Percentiles rank a stretch among this genome's conserved stretches.
These are phyloP conservation scores for Jatropha podagrica DNA, from an alignment of 441 rosid species.

Conservation along the genomic window DNA sequence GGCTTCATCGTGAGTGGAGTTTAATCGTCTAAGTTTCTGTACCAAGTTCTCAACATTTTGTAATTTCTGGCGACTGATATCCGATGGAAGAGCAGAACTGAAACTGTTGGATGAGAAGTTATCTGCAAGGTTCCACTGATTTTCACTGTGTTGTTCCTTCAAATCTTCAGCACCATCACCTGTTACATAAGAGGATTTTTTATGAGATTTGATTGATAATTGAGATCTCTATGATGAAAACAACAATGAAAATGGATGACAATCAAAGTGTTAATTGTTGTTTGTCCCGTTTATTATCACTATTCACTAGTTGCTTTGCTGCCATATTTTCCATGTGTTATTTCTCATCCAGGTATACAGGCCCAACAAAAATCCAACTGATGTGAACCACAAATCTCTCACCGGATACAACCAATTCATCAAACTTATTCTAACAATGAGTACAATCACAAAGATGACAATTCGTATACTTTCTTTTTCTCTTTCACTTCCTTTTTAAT, in stretches of 20 bases:
- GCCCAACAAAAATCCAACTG: not conserved
- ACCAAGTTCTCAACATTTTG: conserved; percentile 76
- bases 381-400: not conserved
- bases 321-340: not conserved
- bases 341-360: not conserved
- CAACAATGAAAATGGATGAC: not conserved
- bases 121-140: conserved; percentile 47
- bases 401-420: not conserved
- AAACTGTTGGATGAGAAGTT: conserved; percentile 32
- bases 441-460: not conserved
- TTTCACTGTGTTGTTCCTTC: conserved; percentile 33
- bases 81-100: conserved; percentile 46
- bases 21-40: conserved; percentile 68
- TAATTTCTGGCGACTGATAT: conserved; percentile 75
- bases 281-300: not conserved
- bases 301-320: not conserved
- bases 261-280: not conserved
- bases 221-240: conserved; percentile 1
- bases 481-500: not conserved
- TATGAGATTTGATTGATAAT: conserved; percentile 23
- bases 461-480: not conserved
- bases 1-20: conserved; percentile 82
- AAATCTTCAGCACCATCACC: conserved; percentile 38
- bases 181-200: conserved; percentile 27
- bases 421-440: conserved; percentile 8